Conservation (phyloP, 805 yeast species). For the Zygoascus bituminiphila region DNA sequence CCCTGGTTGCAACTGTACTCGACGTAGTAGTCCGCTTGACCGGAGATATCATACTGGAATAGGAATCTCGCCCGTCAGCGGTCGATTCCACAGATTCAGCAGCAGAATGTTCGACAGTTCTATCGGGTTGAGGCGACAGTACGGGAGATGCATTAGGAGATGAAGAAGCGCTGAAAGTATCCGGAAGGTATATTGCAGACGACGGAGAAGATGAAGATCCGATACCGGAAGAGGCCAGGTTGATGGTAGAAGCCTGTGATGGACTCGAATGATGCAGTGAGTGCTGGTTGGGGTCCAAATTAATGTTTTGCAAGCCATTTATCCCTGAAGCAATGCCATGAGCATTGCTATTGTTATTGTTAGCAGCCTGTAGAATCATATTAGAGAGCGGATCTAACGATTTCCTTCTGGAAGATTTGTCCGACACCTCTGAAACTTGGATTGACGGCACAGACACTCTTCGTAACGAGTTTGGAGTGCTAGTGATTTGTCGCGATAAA, state of each 20-base stretch:
- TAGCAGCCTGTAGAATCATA: constrained; percentile 7
- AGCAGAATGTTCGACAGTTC: not conserved
- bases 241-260: not conserved
- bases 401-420: too few species aligned
- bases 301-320: too few species aligned
- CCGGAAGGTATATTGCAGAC: not conserved
- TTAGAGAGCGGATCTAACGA: constrained; percentile 12
- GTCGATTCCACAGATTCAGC: too few species aligned
- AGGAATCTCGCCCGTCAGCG: too few species aligned
- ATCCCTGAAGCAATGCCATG: too few species aligned
- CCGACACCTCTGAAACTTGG: too few species aligned
- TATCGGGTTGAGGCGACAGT: not conserved
- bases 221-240: not conserved
- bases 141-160: not conserved
- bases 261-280: not conserved
- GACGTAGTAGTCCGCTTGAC: not conserved
- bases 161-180: not conserved
- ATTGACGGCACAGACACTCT: too few species aligned
- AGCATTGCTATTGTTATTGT: not conserved
- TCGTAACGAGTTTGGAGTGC: too few species aligned
- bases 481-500: too few species aligned
- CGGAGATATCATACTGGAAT: too few species aligned
- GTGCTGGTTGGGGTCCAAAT: too few species aligned
- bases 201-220: not conserved
- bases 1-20: not conserved